Evolutionary conservation across 2,329 filamentous ascomycete genomes (phyloP), one percentile per base, ranked within the genome.

Genomic region (Talaromyces sp.): DNA sequence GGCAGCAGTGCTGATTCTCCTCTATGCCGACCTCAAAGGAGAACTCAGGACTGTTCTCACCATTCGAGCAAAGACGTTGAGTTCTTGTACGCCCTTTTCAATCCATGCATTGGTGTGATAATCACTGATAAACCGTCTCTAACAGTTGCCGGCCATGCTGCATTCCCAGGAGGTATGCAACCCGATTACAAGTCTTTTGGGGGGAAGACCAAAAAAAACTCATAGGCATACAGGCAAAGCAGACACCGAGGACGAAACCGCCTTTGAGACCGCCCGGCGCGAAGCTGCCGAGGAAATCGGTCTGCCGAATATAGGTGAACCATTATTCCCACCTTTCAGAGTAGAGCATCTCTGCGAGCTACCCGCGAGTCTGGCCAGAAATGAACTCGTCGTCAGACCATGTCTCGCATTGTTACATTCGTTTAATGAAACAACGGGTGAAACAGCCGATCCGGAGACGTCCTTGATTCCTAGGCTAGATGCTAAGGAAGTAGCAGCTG

Each of bases 231-330:
- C 65, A 76, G 79, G 81, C 54, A 84, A 83, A 72, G 78, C 83
- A 55, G 84, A 86, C 62, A 72, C 74, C 0, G 66, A 79, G 9
- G 60, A 70, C 8, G 84, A 87, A 69, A 81, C 78, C 1, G 75
- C 79, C 75, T 90, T 90, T 73, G 83, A 92, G 68, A 95, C 92
- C 53, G 91, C 93, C 8, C 85, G 93, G 21, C 85, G 93, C 63
- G 93, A 97, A 78, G 92, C 93, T 1, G 89, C 83, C 71, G 93
- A 97, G 72, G 93, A 97, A 72, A 96, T 97, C 63, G 93, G 93
- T 1, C 84, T 97, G 2, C 89, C 93, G 1, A 69, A 70, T 45
- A 80, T 87, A 67, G 80, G 85, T 64, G 84, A 91, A 68, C 83
- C 83, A 60, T 81, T 96, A 31, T 89, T 90, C 1, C 76, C 79